A percentile compares a stretch with the other conserved stretches of the same genome.
Conservation (phyloP, 208 protist species). For the Crithidia bombi region DNA sequence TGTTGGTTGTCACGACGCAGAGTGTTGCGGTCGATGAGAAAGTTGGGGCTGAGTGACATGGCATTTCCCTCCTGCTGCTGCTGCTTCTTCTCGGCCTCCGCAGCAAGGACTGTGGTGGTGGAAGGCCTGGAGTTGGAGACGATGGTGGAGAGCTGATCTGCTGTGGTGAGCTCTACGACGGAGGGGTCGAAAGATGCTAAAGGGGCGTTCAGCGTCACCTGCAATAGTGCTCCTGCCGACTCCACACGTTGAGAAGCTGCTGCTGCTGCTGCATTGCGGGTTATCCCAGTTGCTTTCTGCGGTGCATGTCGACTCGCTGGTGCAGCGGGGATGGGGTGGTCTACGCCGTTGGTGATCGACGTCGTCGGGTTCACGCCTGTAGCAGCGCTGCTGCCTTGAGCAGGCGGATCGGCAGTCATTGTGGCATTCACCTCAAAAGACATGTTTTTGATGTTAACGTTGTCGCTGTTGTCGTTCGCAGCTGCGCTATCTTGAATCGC, state of each 20-base stretch:
- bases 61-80: not conserved
- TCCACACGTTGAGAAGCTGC: not conserved
- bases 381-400: not conserved
- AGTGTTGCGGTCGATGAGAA: not conserved
- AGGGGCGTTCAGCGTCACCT: constrained; percentile 5
- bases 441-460: not conserved
- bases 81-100: not conserved
- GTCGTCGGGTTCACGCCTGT: not conserved
- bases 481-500: not conserved
- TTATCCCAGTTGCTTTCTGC: not conserved
- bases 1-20: constrained; percentile 3
- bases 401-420: not conserved
- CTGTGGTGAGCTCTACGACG: not conserved
- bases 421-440: not conserved
- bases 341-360: not conserved
- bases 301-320: not conserved
- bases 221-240: not conserved
- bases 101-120: too few species aligned
- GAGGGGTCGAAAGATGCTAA: not conserved
- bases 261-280: not conserved
- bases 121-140: not conserved
- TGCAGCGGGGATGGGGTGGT: not conserved
- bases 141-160: not conserved
- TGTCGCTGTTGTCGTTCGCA: not conserved
- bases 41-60: not conserved